Evolutionary conservation across 2,329 filamentous ascomycete genomes (phyloP).

Genomic region (Annulohypoxylon truncatum): DNA sequence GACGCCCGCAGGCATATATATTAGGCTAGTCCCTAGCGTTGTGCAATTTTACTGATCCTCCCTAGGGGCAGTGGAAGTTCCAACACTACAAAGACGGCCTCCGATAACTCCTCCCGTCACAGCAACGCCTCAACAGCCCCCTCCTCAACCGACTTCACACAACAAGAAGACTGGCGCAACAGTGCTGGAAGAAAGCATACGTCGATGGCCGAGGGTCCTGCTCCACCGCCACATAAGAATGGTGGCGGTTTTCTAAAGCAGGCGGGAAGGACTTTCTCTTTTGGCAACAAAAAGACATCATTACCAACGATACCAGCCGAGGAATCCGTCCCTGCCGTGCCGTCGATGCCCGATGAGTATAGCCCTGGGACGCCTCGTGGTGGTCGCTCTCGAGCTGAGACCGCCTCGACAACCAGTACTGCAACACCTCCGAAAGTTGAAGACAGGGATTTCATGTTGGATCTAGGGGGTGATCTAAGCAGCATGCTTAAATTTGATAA

Average conservation of each 20-base stretch:
- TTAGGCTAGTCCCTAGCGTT: slow-evolving; percentile 50
- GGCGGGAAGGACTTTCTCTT: slow-evolving; percentile 69
- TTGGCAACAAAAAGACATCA: slow-evolving; percentile 65
- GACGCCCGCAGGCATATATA: slow-evolving; percentile 34
- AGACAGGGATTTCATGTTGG: slow-evolving; percentile 59
- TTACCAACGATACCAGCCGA: slow-evolving; percentile 52
- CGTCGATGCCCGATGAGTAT: slow-evolving; percentile 42
- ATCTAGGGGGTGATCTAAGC: slow-evolving; percentile 68
- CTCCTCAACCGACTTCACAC: slow-evolving; percentile 63
- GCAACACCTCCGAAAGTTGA: slow-evolving; percentile 63
- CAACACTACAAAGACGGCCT: slow-evolving; percentile 70
- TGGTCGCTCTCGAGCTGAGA: slow-evolving; percentile 61
- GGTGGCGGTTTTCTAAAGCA: slow-evolving; percentile 66
- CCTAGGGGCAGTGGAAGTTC: slow-evolving; percentile 69
- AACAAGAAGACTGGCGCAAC: slow-evolving; percentile 56
- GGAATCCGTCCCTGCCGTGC: slow-evolving; percentile 55
- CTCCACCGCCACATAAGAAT: slow-evolving; percentile 60
- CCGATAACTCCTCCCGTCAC: slow-evolving; percentile 71
- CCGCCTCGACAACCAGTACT: slow-evolving; percentile 65
- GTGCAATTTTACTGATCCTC: slow-evolving; percentile 52
- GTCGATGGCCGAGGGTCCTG: slow-evolving; percentile 53
- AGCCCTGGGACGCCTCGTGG: slow-evolving; percentile 49
- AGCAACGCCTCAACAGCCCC: slow-evolving; percentile 72
- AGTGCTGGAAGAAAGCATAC: slow-evolving; percentile 52
- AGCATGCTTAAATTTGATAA: slow-evolving; percentile 70